Base-by-base conservation (phyloP, 164 flowering plant species). In the Umbilicus rupestris region DNA sequence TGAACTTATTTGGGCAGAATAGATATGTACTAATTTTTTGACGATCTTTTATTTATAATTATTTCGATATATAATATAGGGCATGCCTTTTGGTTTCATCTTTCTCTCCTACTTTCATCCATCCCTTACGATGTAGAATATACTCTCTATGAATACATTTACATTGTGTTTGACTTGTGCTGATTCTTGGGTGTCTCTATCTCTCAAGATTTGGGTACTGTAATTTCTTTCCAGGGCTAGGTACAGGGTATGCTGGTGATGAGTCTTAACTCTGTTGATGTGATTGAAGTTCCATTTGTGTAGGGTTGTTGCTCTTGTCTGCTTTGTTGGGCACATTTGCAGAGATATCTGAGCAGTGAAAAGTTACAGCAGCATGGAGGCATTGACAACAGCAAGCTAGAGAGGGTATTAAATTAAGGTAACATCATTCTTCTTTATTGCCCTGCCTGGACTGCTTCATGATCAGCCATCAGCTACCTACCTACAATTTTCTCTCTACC, bases 271-370 rank as follows among this genome's bases (percentile, higher is more conserved):
- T 16, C 14, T 2, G 6, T 46, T 46, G 50, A 17, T 17, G 17
- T 2, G 20, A 16, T 46, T 11, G n/a, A 46, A 17, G 50, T 46
- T 46, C 19, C 50, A 50, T 50, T 7, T 26, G 31, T 52, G 28
- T 52, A 24, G 30, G 31, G 59, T 52, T 19, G 59, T 52, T 52
- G 31, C 31, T 26, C 59, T 52, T 52, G 59, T 52, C 59, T 52
- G 59, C 59, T 52, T 52, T 52, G 31, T 26, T 52, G 59, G 59
- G 59, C 31, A 26, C 59, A 49, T n/a, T 20, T 49, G 26, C 55
- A 9, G 19, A 45, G 49, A 45, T 4, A 45, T 11, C 14, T 42
- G 55, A 1, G 55, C 55, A 49, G 55, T n/a, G 55, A 49, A 20
- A n/a, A 49, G 55, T n/a, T 15, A n/a, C 55, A 49, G 55, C 26